These are phyloP conservation scores for Phytophthora boehmeriae DNA, from an alignment of 352 stramenopile genomes.

Conservation along the genomic window DNA sequence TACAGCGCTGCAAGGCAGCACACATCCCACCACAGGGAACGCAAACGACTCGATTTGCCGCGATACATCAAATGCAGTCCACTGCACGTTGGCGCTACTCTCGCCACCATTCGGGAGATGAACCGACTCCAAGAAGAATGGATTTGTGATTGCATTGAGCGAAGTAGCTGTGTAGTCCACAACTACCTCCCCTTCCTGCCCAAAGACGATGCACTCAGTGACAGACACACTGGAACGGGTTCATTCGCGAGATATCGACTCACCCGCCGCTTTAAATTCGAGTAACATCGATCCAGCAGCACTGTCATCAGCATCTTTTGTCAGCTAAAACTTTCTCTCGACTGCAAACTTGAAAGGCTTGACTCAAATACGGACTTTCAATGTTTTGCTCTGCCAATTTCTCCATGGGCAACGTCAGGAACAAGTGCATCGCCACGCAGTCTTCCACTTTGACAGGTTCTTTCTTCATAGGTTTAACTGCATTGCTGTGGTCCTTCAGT, in stretches of 20 bases:
- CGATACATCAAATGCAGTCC: constrained; percentile 24
- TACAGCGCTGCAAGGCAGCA: constrained; percentile 25
- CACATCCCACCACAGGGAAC: constrained; percentile 33
- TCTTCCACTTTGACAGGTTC: constrained; percentile 27
- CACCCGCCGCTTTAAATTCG: constrained; percentile 25
- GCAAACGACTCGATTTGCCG: constrained; percentile 25
- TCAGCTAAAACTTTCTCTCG: constrained; percentile 5
- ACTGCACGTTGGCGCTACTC: constrained; percentile 14
- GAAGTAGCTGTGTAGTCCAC: constrained; percentile 35
- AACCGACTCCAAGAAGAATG: constrained; percentile 39
- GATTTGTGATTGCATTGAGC: constrained; percentile 24
- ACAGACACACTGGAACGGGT: constrained; percentile 31
- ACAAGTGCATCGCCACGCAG: constrained; percentile 43
- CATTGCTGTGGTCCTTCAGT: not conserved
- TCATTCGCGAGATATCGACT: constrained; percentile 31
- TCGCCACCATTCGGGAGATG: constrained; percentile 15
- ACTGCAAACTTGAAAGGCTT: constrained; percentile 12
- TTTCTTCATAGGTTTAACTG: constrained; percentile 5
- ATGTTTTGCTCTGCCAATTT: constrained; percentile 16
- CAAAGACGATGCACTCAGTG: constrained; percentile 14
- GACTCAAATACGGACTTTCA: constrained; percentile 19
- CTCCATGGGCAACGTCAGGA: constrained; percentile 29
- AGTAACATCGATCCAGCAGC: constrained; percentile 38
- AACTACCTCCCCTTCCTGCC: constrained; percentile 4
- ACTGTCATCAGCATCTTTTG: constrained; percentile 33